Base-by-base conservation (phyloP, 768 basidiomycete species). In the Leccinellum rugosiceps region DNA sequence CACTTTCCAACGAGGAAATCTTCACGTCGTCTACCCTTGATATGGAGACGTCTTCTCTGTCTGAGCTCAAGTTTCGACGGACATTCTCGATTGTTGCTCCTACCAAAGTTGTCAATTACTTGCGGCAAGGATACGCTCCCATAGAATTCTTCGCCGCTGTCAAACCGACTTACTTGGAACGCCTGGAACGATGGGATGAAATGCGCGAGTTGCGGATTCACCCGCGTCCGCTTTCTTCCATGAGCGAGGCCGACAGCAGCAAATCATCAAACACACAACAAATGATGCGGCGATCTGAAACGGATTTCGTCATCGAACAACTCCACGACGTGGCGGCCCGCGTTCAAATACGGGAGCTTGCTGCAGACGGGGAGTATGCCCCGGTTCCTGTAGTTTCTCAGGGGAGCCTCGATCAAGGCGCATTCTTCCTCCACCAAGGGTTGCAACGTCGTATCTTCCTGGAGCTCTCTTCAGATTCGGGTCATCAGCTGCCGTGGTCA, bases 101-200 rank as follows among this genome's bases (percentile, higher is more conserved):
- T 8, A 77, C 84, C 31, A 91, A 87, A 67, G 86, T 92, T 11
- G 72, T 92, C 47, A 77, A 76, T 26, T 84, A 94, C 68, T 71
- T 98, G 38, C 81, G 83, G 31, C 80, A 85, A 58, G 86, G 87
- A 21, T 92, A 93, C 68, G 91, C 88, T 2, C 87, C 88, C 2
- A 81, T 99, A 65, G 92, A 97, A 65, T 90, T 98, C 71, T 98
- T 95, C 63, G 96, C 91, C 14, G 80, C 86, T 7, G 78, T 88
- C 58, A 85, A 83, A 50, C 83, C 92, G 14, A 88, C 86, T 15
- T 98, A 96, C 72, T 71, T 98, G 63, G 89, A 92, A 59, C 84
- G 93, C 6, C 76, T 98, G 73, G 93, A 94, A 66, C 83, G 90
- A 55, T 97, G 94, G 94, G 96, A 98, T 67, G 90, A 94, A 68